These are phyloP conservation scores for Claviceps quebecensis DNA, from an alignment of 2,329 filamentous ascomycete genomes.

Conservation along the genomic window DNA sequence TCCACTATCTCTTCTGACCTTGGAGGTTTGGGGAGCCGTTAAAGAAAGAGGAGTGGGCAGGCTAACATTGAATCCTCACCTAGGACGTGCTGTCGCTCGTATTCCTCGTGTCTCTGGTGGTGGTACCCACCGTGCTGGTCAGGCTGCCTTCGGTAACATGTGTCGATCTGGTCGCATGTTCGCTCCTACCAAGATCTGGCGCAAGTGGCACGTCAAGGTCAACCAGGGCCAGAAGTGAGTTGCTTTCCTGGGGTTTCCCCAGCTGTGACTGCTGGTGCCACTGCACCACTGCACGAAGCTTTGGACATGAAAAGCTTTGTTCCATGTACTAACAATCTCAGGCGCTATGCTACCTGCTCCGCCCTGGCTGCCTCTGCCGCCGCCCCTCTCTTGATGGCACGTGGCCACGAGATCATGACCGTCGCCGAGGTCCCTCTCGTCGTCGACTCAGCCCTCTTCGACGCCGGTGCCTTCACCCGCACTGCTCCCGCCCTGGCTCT, in stretches of 20 bases:
- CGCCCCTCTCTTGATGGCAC: slow-evolving; percentile 86
- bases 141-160: slow-evolving; percentile 99
- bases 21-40: neutral
- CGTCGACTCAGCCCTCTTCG: slow-evolving; percentile 80
- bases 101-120: slow-evolving; percentile 99
- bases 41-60: neutral
- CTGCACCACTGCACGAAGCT: no score
- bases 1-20: neutral
- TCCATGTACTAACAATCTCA: slow-evolving; percentile 18
- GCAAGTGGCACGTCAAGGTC: slow-evolving; percentile 99
- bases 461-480: slow-evolving; percentile 66
- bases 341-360: slow-evolving; percentile 94
- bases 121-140: slow-evolving; percentile 99
- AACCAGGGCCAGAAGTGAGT: slow-evolving; percentile 92
- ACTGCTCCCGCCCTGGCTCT: slow-evolving; percentile 77
- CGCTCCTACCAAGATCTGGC: slow-evolving; percentile 99
- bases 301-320: no score
- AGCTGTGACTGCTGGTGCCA: no score
- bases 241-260: neutral
- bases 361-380: slow-evolving; percentile 93
- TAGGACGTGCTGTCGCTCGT: slow-evolving; percentile 98
- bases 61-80: slow-evolving; percentile 2
- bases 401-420: slow-evolving; percentile 85
- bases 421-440: slow-evolving; percentile 96
- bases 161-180: slow-evolving; percentile 99